A percentile compares a stretch with the other conserved stretches of the same genome.
Conservation (phyloP, 495 filamentous ascomycete genomes). For the Penicillium mononematosum region DNA sequence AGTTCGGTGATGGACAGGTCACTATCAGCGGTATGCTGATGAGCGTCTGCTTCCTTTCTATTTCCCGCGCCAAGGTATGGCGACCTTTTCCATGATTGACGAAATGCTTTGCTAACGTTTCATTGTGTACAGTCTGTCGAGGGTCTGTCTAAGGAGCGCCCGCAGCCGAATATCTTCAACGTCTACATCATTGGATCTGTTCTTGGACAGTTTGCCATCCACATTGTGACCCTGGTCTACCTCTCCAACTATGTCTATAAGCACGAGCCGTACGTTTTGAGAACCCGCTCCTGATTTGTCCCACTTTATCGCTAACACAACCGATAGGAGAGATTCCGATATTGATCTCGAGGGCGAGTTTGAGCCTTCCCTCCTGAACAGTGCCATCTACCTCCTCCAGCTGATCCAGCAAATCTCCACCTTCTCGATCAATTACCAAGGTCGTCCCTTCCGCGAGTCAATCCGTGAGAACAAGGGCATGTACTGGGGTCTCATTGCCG, state of each 20-base stretch:
- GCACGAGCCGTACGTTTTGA: slow-evolving; percentile 69
- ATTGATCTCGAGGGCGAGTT: slow-evolving; percentile 97
- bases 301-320: slow-evolving; percentile 25
- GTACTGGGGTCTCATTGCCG: slow-evolving; percentile 92
- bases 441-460: slow-evolving; percentile 93
- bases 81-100: not conserved
- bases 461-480: slow-evolving; percentile 95
- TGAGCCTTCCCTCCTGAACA: slow-evolving; percentile 89
- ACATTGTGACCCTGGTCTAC: slow-evolving; percentile 92
- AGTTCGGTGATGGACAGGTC: slow-evolving; percentile 97
- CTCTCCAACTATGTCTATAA: slow-evolving; percentile 83
- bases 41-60: slow-evolving; percentile 98
- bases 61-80: slow-evolving; percentile 83
- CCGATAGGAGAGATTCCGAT: slow-evolving; percentile 60
- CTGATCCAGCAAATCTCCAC: slow-evolving; percentile 99
- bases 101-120: slow-evolving; percentile 22
- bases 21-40: slow-evolving; percentile 99
- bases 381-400: slow-evolving; percentile 94
- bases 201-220: slow-evolving; percentile 94
- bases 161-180: slow-evolving; percentile 99
- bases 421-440: slow-evolving; percentile 99
- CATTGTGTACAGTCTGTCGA: slow-evolving; percentile 68
- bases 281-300: not conserved
- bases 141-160: slow-evolving; percentile 91
- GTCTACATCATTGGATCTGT: slow-evolving; percentile 98